Conservation (phyloP, 768 basidiomycete genomes). For the Austroboletus eburneus region DNA sequence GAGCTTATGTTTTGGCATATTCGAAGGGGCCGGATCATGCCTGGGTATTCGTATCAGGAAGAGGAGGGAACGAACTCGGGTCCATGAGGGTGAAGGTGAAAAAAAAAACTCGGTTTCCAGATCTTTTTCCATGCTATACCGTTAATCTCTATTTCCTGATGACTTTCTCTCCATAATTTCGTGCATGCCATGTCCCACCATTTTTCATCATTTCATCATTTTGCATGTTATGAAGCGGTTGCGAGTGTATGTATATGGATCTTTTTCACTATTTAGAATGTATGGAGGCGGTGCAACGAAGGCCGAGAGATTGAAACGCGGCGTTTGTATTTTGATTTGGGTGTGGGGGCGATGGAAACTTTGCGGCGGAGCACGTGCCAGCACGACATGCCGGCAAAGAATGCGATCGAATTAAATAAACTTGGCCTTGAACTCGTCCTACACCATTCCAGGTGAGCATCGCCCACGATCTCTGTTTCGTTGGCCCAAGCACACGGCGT, state of each 20-base stretch:
- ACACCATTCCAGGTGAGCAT: too few species aligned
- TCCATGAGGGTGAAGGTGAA: neutral
- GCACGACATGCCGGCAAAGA: too few species aligned
- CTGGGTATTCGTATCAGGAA: neutral
- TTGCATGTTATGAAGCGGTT: neutral
- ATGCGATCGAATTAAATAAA: too few species aligned
- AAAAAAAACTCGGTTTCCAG: neutral
- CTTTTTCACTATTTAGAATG: conserved; percentile 17
- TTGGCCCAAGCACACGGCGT: too few species aligned
- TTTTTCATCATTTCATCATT: neutral
- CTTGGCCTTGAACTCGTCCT: too few species aligned
- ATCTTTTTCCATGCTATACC: conserved; percentile 2
- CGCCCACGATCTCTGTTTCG: too few species aligned
- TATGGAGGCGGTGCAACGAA: too few species aligned
- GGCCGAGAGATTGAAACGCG: too few species aligned
- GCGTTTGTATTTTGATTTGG: too few species aligned
- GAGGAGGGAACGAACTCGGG: conserved; percentile 8
- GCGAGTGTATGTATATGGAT: conserved; percentile 15
- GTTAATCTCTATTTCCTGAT: neutral
- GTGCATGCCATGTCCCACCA: neutral
- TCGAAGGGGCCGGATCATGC: neutral
- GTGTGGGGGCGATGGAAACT: too few species aligned
- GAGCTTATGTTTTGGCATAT: conserved; percentile 14
- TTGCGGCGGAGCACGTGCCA: too few species aligned
- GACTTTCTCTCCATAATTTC: neutral